phyloP scores from a whole-genome alignment of 768 basidiomycete species.

The Gyrodon lividus region DNA sequence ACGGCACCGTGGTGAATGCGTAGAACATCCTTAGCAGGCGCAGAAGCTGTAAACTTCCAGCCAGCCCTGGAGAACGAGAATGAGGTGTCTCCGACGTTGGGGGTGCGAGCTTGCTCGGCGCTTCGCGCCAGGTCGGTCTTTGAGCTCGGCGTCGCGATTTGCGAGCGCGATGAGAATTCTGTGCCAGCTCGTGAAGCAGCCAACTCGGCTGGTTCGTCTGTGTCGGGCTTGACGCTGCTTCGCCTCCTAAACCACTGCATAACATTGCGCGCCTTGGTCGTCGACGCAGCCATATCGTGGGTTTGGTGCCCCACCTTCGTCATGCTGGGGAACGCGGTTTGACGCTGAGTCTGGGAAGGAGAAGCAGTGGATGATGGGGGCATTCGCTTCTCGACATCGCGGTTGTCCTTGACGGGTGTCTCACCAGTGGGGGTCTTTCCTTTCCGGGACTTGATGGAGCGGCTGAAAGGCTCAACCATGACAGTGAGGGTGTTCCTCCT shows the following conservation, averaged over 20 bases:
- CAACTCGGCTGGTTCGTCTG: conserved; percentile 19
- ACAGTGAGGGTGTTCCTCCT: conserved; percentile 83
- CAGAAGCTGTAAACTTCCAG: conserved; percentile 33
- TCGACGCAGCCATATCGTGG: conserved; percentile 59
- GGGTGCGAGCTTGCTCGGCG: conserved; percentile 23
- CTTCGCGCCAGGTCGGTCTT: conserved; percentile 21
- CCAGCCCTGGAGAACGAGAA: conserved; percentile 41
- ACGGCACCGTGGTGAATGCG: conserved; percentile 91
- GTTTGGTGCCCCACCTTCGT: conserved; percentile 25
- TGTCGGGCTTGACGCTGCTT: conserved; percentile 46
- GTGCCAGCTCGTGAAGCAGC: conserved; percentile 18
- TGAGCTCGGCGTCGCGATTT: conserved; percentile 29
- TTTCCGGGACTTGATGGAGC: conserved; percentile 39
- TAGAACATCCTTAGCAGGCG: conserved; percentile 47
- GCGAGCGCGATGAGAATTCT: conserved; percentile 27
- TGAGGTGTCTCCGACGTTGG: conserved; percentile 21
- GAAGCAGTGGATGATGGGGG: conserved; percentile 31
- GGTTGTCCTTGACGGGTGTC: conserved; percentile 45
- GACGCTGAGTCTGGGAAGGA: conserved; percentile 27
- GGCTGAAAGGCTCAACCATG: conserved; percentile 77
- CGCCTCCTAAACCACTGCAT: conserved; percentile 97
- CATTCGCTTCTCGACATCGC: conserved; percentile 35
- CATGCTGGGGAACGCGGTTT: conserved; percentile 26
- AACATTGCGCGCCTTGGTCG: conserved; percentile 90
- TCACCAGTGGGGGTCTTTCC: conserved; percentile 34